phyloP scores from a whole-genome alignment of 2,329 filamentous ascomycete genomes.

The Cordyceps tenuipes region DNA sequence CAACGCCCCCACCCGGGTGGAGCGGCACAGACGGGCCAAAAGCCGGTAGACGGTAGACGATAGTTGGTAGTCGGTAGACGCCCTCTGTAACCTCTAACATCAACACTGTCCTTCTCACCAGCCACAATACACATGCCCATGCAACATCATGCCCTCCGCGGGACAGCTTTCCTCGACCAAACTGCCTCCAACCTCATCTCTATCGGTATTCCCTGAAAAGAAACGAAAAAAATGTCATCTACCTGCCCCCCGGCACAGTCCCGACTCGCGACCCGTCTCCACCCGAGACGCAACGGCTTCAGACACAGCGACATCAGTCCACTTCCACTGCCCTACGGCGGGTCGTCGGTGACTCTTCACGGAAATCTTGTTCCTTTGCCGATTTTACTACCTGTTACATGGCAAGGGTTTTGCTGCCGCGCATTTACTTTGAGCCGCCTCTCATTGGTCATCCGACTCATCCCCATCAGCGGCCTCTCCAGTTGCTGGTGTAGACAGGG shows the following conservation, averaged over 20 bases:
- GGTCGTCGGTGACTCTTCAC: not conserved
- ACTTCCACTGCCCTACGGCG: not conserved
- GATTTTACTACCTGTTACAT: too few species aligned
- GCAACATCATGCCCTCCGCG: not conserved
- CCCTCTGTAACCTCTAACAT: not conserved
- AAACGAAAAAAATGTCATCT: not conserved
- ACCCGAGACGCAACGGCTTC: not conserved
- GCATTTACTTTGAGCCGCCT: not conserved
- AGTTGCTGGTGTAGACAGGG: not conserved
- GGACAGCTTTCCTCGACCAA: not conserved
- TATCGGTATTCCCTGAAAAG: not conserved
- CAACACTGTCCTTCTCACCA: not conserved
- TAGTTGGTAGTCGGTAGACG: too few species aligned
- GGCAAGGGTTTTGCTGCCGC: not conserved
- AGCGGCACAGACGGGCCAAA: not conserved
- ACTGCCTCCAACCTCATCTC: not conserved
- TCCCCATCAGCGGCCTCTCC: not conserved
- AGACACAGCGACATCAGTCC: not conserved
- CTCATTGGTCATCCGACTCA: slow-evolving; percentile 3
- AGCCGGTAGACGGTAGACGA: not conserved
- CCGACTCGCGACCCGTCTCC: slow-evolving; percentile 2
- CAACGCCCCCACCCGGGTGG: not conserved
- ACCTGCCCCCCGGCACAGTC: not conserved
- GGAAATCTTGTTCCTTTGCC: not conserved
- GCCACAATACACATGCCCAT: not conserved